Evolutionary conservation across 2,329 filamentous ascomycete species (phyloP), one percentile per base, ranked within the genome.

Genomic region (Colletotrichum simmondsii): DNA sequence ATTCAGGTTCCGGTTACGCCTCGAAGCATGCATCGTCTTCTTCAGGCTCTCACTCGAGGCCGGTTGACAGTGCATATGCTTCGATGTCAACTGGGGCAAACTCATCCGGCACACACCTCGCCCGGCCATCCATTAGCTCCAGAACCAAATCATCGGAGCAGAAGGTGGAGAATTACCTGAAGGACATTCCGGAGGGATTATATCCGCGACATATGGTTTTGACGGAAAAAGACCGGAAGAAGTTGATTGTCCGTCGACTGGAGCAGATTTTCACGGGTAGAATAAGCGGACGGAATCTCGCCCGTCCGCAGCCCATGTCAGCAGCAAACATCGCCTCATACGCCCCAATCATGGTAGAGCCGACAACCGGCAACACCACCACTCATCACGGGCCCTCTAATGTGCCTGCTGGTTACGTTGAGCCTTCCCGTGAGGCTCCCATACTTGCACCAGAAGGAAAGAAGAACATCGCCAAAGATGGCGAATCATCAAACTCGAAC

Each of bases 211-310:
- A 88, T 56, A 84, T 87, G 28, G 80, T 85, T 0, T 90, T 95
- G 88, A 91, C 91, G 0, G 94, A 96, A 16, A 92, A 90, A 75
- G 89, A 93, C 6, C 94, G 91, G 83, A 95, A 94, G 84, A 94
- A 92, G 78, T 79, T 95, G 24, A 92, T 96, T 0, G 94, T 96
- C 2, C 88, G 90, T 66, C 89, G 93, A 2, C 81, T 97, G 6
- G 94, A 97, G 78, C 93, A 95, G 75, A 87, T 97, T 1, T 97
- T 97, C 74, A 95, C 94, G 0, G 94, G 94, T 3, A 93, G 92
- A 78, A 85, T 87, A 22, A 81, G 80, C 4, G 84, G 84, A 5
- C 81, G 84, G 78, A 79, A 85, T 82, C 59, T 75, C 42, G 77
- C 74, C 49, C 79, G 75, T 16, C 78, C 74, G 57, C 81, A 75